A percentile compares a stretch with the other conserved stretches of the same genome.
Conservation (phyloP, 768 basidiomycete genomes). For the Hysterangium stoloniferum region DNA sequence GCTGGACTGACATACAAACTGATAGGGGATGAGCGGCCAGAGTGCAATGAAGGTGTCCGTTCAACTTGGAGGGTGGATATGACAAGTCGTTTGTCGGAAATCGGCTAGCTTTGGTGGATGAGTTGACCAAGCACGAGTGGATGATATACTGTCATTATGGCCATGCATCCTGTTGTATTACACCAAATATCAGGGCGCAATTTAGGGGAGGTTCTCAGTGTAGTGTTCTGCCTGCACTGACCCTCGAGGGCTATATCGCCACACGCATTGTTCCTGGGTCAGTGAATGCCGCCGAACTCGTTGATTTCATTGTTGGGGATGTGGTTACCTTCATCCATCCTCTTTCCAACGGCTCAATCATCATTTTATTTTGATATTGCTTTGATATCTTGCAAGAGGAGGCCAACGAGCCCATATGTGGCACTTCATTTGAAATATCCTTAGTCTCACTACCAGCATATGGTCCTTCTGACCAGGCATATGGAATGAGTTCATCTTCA, state of each 20-base stretch:
- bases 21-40: too few relatives aligned
- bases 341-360: too few relatives aligned
- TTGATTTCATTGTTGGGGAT: slow-evolving; percentile 30
- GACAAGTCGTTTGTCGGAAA: not conserved
- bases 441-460: too few relatives aligned
- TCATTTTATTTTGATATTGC: too few relatives aligned
- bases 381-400: too few relatives aligned
- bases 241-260: slow-evolving; percentile 28
- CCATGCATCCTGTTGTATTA: slow-evolving; percentile 16
- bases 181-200: slow-evolving; percentile 16
- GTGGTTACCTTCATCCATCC: too few relatives aligned
- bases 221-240: slow-evolving; percentile 29
- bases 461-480: too few relatives aligned
- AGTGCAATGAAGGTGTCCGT: too few relatives aligned
- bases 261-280: slow-evolving; percentile 25
- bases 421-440: too few relatives aligned
- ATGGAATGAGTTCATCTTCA: too few relatives aligned
- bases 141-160: slow-evolving; percentile 21
- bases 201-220: slow-evolving; percentile 26
- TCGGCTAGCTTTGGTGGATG: slow-evolving; percentile 18
- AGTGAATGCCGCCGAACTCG: slow-evolving; percentile 25
- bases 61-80: not conserved
- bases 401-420: too few relatives aligned
- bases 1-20: too few relatives aligned
- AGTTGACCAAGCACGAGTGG: slow-evolving; percentile 29